These are phyloP conservation scores for Capsicum chinense DNA, from an alignment of 257 asterid genomes.

Conservation along the genomic window DNA sequence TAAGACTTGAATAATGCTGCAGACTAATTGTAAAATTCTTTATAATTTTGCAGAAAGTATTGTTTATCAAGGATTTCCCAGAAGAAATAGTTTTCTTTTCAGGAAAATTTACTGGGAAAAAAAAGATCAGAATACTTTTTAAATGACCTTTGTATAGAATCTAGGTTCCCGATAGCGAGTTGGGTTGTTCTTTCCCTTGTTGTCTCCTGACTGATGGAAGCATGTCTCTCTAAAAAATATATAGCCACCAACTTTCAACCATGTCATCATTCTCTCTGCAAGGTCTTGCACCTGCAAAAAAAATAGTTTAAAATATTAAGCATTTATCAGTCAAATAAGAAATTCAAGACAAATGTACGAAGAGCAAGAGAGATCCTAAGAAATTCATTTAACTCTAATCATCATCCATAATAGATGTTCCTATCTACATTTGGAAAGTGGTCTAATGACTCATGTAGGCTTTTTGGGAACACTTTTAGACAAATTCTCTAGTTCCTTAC, in stretches of 20 bases:
- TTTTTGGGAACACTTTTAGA: background rate
- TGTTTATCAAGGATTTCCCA: background rate
- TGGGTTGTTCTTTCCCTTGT: constrained; percentile 82
- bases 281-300: constrained; percentile 69
- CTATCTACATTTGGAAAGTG: background rate
- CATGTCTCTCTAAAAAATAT: constrained; percentile 94
- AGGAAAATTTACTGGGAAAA: background rate
- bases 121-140: background rate
- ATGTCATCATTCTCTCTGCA: constrained; percentile 71
- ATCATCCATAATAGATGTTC: background rate
- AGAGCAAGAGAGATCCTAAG: background rate
- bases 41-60: background rate
- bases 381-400: background rate
- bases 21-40: background rate
- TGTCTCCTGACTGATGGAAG: constrained; percentile 92
- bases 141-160: constrained; percentile 79
- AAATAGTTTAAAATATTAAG: background rate
- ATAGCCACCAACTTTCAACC: constrained; percentile 94
- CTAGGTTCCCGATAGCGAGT: constrained; percentile 96
- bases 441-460: background rate
- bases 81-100: background rate
- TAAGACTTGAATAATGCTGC: background rate
- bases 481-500: background rate
- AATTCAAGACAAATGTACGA: background rate
- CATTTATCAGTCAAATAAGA: background rate